A percentile compares a stretch with the other conserved stretches of the same genome.
Evolutionary conservation across 352 stramenopile genomes (phyloP).

Genomic region (Phytophthora constricta): DNA sequence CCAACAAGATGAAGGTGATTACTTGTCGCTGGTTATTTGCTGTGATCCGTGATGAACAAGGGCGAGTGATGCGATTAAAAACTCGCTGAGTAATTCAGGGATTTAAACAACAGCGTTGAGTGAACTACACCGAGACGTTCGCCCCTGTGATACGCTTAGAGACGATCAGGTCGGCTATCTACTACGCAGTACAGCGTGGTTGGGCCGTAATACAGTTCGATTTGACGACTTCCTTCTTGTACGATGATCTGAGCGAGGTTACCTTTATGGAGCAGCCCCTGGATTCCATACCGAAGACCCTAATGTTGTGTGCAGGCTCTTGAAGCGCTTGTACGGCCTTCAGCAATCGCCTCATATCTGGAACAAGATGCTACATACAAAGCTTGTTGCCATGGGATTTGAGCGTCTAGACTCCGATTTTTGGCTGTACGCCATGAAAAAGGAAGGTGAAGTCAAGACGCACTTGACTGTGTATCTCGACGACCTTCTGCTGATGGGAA

Average conservation of each 20-base stretch:
- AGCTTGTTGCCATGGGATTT: background rate
- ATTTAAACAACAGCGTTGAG: constrained; percentile 20
- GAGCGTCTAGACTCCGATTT: constrained; percentile 9
- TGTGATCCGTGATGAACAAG: constrained; percentile 21
- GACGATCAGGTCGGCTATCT: constrained; percentile 13
- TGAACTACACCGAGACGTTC: constrained; percentile 28
- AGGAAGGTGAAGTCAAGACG: constrained; percentile 1
- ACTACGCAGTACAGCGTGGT: constrained; percentile 3
- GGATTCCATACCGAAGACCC: constrained; percentile 5
- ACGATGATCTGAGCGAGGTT: constrained; percentile 9
- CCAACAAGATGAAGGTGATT: constrained; percentile 8
- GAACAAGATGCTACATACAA: constrained; percentile 16
- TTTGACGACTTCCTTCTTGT: constrained; percentile 19
- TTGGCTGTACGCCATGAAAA: constrained; percentile 11
- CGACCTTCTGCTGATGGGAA: constrained; percentile 11
- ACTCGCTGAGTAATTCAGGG: constrained; percentile 22
- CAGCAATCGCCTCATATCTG: constrained; percentile 21
- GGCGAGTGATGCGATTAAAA: constrained; percentile 17
- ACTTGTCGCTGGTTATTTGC: constrained; percentile 16
- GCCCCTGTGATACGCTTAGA: constrained; percentile 31
- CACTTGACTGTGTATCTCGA: constrained; percentile 21
- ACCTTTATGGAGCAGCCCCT: constrained; percentile 28
- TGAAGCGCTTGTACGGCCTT: constrained; percentile 20
- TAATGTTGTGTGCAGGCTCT: background rate
- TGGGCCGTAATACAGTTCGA: constrained; percentile 14